These are phyloP conservation scores for Quercus dentata DNA, from an alignment of 306 rosid genomes.

Conservation along the genomic window DNA sequence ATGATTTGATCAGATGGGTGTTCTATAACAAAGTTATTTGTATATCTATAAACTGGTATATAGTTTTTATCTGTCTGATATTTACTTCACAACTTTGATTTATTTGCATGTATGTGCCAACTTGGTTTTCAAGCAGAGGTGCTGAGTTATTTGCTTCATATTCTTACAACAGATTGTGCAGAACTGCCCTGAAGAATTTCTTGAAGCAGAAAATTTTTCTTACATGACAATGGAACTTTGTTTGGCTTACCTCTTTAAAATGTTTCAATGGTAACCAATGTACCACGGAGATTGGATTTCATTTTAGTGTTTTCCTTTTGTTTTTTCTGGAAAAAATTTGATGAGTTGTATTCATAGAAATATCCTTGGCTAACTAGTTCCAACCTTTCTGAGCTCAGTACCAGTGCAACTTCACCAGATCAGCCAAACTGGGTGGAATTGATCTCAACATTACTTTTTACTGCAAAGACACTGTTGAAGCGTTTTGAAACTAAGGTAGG, in stretches of 20 bases:
- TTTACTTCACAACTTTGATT: not conserved
- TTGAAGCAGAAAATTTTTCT: constrained; percentile 56
- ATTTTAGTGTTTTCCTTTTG: not conserved
- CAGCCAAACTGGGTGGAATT: constrained; percentile 47
- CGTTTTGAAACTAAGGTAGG: constrained; percentile 64
- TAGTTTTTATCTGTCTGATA: not conserved
- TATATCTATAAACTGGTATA: not conserved
- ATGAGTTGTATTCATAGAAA: constrained; percentile 8
- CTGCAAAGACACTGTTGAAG: constrained; percentile 62
- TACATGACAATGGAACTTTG: constrained; percentile 69
- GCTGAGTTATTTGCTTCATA: constrained; percentile 17
- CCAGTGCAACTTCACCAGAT: constrained; percentile 29
- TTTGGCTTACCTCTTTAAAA: constrained; percentile 51
- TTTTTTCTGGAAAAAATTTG: not conserved
- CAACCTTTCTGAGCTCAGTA: constrained; percentile 41
- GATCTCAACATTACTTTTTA: constrained; percentile 49
- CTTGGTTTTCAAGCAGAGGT: constrained; percentile 5
- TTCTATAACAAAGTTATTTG: not conserved
- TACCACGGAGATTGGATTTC: constrained; percentile 3
- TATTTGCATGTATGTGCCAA: not conserved
- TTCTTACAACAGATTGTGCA: constrained; percentile 64
- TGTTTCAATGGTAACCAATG: constrained; percentile 52
- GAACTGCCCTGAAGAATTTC: constrained; percentile 71
- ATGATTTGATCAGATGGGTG: not conserved
- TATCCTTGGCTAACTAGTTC: constrained; percentile 22